phyloP scores from a whole-genome alignment of 139 green algal species.

The Tetraselmis striata region DNA sequence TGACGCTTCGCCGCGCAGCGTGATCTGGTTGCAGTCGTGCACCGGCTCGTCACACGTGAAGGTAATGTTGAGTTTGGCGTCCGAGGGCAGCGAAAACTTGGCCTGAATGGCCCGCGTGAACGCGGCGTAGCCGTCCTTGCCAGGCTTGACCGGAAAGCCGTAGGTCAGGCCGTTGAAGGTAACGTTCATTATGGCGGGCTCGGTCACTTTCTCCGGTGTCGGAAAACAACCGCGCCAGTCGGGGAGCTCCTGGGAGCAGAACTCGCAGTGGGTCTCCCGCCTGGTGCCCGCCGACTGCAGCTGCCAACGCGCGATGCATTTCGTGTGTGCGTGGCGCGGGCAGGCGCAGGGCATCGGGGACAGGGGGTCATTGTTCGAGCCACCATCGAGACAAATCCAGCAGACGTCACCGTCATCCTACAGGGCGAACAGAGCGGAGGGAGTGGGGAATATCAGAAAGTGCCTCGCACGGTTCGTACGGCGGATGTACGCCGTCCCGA shows the following conservation, averaged over 20 bases:
- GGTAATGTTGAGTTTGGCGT: slow-evolving; percentile 85
- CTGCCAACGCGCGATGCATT: slow-evolving; percentile 76
- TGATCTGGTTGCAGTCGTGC: slow-evolving; percentile 24
- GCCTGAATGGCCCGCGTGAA: slow-evolving; percentile 76
- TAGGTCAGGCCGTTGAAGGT: slow-evolving; percentile 79
- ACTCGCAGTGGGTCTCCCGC: slow-evolving; percentile 79
- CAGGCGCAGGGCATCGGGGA: slow-evolving; percentile 54
- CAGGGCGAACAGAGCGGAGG: not conserved
- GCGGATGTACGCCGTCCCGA: too few species aligned
- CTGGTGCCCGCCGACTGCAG: slow-evolving; percentile 79
- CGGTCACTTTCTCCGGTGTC: not conserved
- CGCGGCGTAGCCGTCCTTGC: slow-evolving; percentile 61
- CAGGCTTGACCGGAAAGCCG: slow-evolving; percentile 44
- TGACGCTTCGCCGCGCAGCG: slow-evolving; percentile 36
- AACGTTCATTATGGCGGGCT: slow-evolving; percentile 85
- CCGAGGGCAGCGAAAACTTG: slow-evolving; percentile 71
- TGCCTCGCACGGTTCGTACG: too few species aligned
- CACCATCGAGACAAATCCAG: slow-evolving; percentile 76
- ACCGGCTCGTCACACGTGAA: slow-evolving; percentile 86
- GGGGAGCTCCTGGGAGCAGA: slow-evolving; percentile 65
- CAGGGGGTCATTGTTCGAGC: not conserved
- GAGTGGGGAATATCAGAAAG: too few species aligned
- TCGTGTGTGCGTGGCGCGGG: slow-evolving; percentile 46
- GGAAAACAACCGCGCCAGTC: slow-evolving; percentile 46
- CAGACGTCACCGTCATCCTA: slow-evolving; percentile 35